These are phyloP conservation scores for Glycine soja DNA, from an alignment of 306 rosid genomes.

Conservation along the genomic window DNA sequence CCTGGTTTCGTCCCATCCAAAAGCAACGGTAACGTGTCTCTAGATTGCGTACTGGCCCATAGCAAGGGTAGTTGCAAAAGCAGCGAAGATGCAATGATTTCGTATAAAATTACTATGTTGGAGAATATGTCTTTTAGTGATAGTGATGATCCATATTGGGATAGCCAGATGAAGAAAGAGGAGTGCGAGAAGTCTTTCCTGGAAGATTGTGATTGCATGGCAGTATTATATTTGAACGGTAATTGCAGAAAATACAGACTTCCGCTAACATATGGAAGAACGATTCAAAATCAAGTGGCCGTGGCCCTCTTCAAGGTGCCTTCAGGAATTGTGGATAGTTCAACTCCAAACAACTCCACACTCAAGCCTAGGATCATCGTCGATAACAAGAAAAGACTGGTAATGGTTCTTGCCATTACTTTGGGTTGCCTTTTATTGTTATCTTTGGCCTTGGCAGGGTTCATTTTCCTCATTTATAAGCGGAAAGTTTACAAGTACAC, in stretches of 20 bases:
- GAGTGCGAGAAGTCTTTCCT: conserved; percentile 40
- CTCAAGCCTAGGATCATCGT: conserved; percentile 6
- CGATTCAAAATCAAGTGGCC: neutral
- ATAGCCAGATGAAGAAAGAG: neutral
- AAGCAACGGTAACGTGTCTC: neutral
- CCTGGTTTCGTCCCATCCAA: conserved; percentile 45
- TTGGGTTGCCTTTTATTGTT: conserved; percentile 41
- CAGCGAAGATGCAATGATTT: neutral
- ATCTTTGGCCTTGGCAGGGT: neutral
- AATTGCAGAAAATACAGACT: conserved; percentile 37
- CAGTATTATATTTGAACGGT: neutral
- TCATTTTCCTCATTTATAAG: conserved; percentile 39
- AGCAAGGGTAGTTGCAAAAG: conserved; percentile 36
- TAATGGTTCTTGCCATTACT: conserved; percentile 28
- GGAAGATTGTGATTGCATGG: conserved; percentile 53
- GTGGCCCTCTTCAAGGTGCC: conserved; percentile 38
- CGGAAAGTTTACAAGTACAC: conserved; percentile 25
- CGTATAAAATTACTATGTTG: conserved; percentile 1
- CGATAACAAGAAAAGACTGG: conserved; percentile 39
- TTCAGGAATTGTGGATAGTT: neutral
- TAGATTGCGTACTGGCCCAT: conserved; percentile 21
- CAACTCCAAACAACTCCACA: neutral
- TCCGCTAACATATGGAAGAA: conserved; percentile 43
- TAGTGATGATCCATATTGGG: conserved; percentile 14
- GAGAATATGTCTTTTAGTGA: conserved; percentile 1